These are phyloP conservation scores for Kwoniella dejecticola DNA, from an alignment of 768 basidiomycete species.

Conservation along the genomic window DNA sequence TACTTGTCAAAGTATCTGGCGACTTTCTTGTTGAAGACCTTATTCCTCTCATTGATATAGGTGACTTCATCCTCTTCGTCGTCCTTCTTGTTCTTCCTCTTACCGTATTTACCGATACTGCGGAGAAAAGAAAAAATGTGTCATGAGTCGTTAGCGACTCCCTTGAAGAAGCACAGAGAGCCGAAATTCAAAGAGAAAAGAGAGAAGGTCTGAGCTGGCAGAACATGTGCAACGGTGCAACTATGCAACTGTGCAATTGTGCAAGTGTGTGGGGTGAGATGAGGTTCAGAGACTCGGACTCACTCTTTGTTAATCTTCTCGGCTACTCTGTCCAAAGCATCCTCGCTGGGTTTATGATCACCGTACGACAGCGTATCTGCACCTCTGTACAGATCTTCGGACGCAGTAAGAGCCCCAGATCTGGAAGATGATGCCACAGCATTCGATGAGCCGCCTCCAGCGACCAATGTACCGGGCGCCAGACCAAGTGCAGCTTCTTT, in stretches of 20 bases:
- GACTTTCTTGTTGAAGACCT: conserved; percentile 95
- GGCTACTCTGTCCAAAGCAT: conserved; percentile 89
- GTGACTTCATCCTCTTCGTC: conserved; percentile 96
- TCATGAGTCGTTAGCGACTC: too few species aligned
- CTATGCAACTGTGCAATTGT: too few species aligned
- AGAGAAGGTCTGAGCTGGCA: too few species aligned
- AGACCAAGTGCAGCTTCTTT: conserved; percentile 82
- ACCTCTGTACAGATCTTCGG: conserved; percentile 85
- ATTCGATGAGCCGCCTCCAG: conserved; percentile 48
- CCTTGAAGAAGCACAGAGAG: too few species aligned
- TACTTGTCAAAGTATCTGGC: conserved; percentile 96
- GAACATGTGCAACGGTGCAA: too few species aligned
- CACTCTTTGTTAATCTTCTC: conserved; percentile 91
- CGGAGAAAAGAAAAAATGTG: neutral
- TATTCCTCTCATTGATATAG: conserved; percentile 97
- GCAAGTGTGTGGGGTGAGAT: too few species aligned
- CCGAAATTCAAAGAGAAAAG: too few species aligned
- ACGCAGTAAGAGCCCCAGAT: conserved; percentile 58
- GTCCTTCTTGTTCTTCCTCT: conserved; percentile 83
- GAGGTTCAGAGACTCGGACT: too few species aligned
- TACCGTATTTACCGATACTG: conserved; percentile 75
- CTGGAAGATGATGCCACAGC: conserved; percentile 25
- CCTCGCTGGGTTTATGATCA: conserved; percentile 91
- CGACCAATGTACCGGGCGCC: conserved; percentile 66
- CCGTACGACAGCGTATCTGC: conserved; percentile 91